Conservation (phyloP, 495 filamentous ascomycete genomes). For the Trichoderma parareesei region DNA sequence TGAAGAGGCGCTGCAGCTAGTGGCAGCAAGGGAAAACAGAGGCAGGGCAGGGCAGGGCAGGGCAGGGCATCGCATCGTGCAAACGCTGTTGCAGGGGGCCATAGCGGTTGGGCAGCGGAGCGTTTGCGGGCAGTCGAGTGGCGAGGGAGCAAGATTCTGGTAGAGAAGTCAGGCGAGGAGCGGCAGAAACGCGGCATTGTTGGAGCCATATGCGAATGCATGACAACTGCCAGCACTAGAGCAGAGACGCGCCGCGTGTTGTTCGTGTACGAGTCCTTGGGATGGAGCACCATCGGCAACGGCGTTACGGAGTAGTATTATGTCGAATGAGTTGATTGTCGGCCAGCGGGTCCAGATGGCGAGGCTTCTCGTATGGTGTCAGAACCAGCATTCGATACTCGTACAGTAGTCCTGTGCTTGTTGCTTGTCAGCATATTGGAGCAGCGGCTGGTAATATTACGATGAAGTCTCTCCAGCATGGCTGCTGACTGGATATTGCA, state of each 20-base stretch:
- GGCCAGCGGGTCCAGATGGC: neutral
- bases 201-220: neutral
- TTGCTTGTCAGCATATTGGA: neutral
- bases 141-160: neutral
- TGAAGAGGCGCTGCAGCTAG: slow-evolving; percentile 6
- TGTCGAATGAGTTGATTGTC: neutral
- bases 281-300: neutral
- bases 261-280: neutral
- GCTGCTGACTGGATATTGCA: neutral
- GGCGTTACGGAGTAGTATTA: neutral
- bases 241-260: neutral
- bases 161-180: neutral
- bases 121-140: slow-evolving; percentile 3
- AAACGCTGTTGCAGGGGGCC: neutral
- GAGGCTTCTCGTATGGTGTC: neutral
- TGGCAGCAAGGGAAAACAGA: neutral
- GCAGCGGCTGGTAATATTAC: neutral
- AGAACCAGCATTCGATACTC: neutral
- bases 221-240: neutral
- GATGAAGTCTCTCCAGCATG: neutral
- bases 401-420: neutral
- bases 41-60: neutral
- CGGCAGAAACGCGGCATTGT: neutral
- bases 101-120: slow-evolving; percentile 6
- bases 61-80: neutral